phyloP scores from a whole-genome alignment of 164 flowering plant genomes.

The Buxus sempervirens region DNA sequence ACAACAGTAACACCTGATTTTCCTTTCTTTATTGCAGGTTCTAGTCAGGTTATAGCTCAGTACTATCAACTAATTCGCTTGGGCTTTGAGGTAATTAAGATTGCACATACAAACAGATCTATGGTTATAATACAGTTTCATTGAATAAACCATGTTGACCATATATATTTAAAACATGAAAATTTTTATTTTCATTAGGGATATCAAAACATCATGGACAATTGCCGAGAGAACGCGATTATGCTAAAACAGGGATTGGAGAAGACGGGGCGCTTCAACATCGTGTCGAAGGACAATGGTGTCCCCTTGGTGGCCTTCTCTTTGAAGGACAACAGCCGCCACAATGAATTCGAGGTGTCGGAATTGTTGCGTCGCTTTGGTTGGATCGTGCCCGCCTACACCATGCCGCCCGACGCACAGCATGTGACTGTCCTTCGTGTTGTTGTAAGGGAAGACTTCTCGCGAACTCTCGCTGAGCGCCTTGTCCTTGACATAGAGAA shows the following conservation, averaged over 20 bases:
- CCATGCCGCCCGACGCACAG: constrained; percentile 62
- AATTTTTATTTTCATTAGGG: constrained; percentile 13
- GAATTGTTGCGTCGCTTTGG: constrained; percentile 31
- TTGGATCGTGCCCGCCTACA: constrained; percentile 49
- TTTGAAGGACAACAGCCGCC: constrained; percentile 27
- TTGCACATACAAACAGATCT: too few relatives aligned
- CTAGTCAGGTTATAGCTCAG: constrained; percentile 44
- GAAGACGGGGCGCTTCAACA: constrained; percentile 33
- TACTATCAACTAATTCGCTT: constrained; percentile 40
- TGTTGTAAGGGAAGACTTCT: constrained; percentile 71
- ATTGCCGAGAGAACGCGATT: constrained; percentile 26
- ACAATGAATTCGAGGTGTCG: constrained; percentile 33
- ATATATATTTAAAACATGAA: too few relatives aligned
- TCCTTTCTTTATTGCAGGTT: constrained; percentile 23
- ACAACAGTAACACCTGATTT: neutral
- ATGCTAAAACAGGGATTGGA: constrained; percentile 31
- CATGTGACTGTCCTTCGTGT: constrained; percentile 61
- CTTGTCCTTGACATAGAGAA: constrained; percentile 49
- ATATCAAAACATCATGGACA: constrained; percentile 29
- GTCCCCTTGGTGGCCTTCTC: constrained; percentile 42
- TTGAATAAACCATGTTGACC: too few relatives aligned
- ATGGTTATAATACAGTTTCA: too few relatives aligned
- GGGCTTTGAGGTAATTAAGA: constrained; percentile 35
- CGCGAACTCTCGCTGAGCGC: constrained; percentile 64
- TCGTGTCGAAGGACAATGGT: constrained; percentile 34